Conservation (phyloP, 1,284 basidiomycete species). For the Naganishia sp. region DNA sequence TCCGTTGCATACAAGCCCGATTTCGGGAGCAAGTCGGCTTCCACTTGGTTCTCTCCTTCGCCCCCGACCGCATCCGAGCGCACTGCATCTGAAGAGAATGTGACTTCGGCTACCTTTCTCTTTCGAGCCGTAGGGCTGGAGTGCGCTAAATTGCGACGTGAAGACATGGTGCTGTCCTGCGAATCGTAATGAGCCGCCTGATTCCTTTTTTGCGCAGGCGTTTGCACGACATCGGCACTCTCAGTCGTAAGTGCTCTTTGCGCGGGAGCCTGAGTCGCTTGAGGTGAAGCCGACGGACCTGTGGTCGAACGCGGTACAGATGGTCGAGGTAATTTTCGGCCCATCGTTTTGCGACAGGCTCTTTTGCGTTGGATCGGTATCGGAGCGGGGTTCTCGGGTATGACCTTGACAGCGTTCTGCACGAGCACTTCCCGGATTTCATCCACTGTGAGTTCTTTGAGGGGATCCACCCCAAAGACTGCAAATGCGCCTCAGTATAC, state of each 20-base stretch:
- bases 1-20: not conserved
- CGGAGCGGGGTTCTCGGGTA: not conserved
- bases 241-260: not conserved
- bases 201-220: too few species aligned
- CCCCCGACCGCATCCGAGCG: too few species aligned
- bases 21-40: too few species aligned
- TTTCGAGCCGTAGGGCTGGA: too few species aligned
- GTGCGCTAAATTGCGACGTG: too few species aligned
- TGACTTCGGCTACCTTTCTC: too few species aligned
- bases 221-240: too few species aligned
- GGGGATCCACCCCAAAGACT: constrained; percentile 18
- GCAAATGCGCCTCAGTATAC: not conserved
- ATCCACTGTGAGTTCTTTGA: constrained; percentile 10
- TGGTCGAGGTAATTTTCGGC: constrained; percentile 1
- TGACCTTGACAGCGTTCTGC: constrained; percentile 1
- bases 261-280: not conserved
- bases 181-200: too few species aligned
- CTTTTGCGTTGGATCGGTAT: not conserved
- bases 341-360: constrained; percentile 24
- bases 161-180: too few species aligned
- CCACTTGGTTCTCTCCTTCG: too few species aligned
- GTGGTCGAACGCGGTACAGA: too few species aligned
- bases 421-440: constrained; percentile 14
- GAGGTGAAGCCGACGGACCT: not conserved
- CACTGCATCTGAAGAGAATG: too few species aligned